These are phyloP conservation scores for Coffea humblotiana DNA, from an alignment of 305 asterid genomes.

Conservation along the genomic window DNA sequence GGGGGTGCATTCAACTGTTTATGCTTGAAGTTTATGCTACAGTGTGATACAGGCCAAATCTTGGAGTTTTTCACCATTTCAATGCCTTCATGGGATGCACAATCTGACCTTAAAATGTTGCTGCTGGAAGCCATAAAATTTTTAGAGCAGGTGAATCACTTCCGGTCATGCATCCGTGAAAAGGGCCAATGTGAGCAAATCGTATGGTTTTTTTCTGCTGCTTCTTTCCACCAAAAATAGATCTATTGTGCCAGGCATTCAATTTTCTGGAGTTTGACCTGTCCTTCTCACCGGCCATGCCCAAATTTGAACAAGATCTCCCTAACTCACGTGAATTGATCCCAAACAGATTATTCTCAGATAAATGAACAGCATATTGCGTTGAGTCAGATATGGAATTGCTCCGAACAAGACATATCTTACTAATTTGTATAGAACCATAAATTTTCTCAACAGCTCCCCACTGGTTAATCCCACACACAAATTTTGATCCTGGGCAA, in stretches of 20 bases:
- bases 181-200: conserved; percentile 45
- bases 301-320: conserved; percentile 70
- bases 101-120: conserved; percentile 37
- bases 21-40: conserved; percentile 39
- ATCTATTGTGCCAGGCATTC: conserved; percentile 41
- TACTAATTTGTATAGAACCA: conserved; percentile 18
- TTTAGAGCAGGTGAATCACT: conserved; percentile 58
- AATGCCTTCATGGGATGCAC: conserved; percentile 24
- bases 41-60: conserved; percentile 13
- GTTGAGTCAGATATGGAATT: conserved; percentile 53
- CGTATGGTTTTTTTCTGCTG: conserved; percentile 33
- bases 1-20: conserved; percentile 35
- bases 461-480: conserved; percentile 33
- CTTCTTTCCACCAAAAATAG: conserved; percentile 38
- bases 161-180: conserved; percentile 61
- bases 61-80: conserved; percentile 20
- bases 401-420: conserved; percentile 46
- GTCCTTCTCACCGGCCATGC: conserved; percentile 47
- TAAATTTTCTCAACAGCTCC: conserved; percentile 33
- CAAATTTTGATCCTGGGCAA: conserved; percentile 59
- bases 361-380: conserved; percentile 42
- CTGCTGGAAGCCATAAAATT: conserved; percentile 47
- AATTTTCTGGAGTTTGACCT: conserved; percentile 41
- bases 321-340: conserved; percentile 30
- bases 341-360: conserved; percentile 34